Evolutionary conservation across 495 filamentous ascomycete genomes (phyloP), one percentile per base, ranked within the genome.

Genomic region (Halenospora varia): DNA sequence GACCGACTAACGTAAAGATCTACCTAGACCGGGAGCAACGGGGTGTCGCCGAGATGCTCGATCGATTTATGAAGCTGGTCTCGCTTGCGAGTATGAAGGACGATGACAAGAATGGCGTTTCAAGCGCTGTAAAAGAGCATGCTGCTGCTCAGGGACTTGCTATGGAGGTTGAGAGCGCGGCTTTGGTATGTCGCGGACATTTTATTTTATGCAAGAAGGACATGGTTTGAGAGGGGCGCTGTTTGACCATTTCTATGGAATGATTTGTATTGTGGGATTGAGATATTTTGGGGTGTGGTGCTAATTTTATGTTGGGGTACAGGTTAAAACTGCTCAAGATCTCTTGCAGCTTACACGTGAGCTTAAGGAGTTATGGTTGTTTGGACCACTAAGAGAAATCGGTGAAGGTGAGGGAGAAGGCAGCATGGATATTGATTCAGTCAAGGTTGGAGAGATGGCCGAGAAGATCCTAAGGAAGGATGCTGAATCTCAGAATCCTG

Each of bases 321-420:
- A 88, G 85, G 74, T 87, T 63, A 80, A 80, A 46, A 77, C 81
- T 6, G 78, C 79, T 10, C 86, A 90, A 72, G 85, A 90, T 52
- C 68, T 87, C 20, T 74, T 88, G 25, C 71, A 75, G 3, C 63
- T 90, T 10, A 84, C 80, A 25, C 78, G 86, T 6, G 70, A 76
- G n/a, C 74, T 90, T 70, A 87, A 89, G 69, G 86, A 89, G 63
- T 72, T 81, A 39, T 90, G 87, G 87, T 73, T 88, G 3, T 87
- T 87, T 62, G 86, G 87, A 10, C 78, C 82, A 48, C 71, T 89
- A n/a, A 71, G 87, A 42, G 85, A 80, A 0, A 66, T 88, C 9
- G 81, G 79, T 22, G 77, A 81, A 62, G 70, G 76, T 46, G 73
- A 77, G 47, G 67, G 70, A 35, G 75, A 66, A 24, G 61, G 46